Base-by-base conservation (phyloP, 495 filamentous ascomycete genomes). In the Entonaema liquescens region DNA sequence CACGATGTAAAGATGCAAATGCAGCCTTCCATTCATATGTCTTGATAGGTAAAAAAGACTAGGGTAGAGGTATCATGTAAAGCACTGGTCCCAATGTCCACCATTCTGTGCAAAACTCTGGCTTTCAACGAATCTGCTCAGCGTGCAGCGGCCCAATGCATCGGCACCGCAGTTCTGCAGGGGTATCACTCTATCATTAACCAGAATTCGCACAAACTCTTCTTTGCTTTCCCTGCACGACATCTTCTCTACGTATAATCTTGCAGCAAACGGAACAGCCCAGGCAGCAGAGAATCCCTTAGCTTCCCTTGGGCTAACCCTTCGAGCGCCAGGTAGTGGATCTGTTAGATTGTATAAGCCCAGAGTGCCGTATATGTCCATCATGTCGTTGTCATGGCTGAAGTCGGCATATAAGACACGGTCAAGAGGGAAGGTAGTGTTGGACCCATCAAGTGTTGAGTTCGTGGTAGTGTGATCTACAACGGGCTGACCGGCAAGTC, bases 241-340 rank as follows among this genome's bases (percentile, higher is more conserved):
- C 91, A 96, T 91, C 84, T 93, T 92, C 86, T 97, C 93, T 54
- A 97, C 83, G 75, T 93, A 95, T 59, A 90, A 84, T 47, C 93
- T 82, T 4, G 86, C 89, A 0, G 83, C 92, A 78, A 97, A 96
- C 5, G 93, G 91, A 56, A 95, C 93, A 23, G 87, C 87, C 91
- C 91, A 93, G 12, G 87, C 80, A 0, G 91, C 87, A 23, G 88
- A 86, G 74, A 87, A 93, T 53, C 92, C 89, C 36, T 78, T 72
- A 42, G 64, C 64, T 38, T 81, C 62, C 38, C 82, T 76, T 7
- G 86, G 81, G 47, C 80, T 76, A 7, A 70, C 42, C 29, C 80
- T 73, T 25, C 80, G 80, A 67, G 84, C 72, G 19, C 86, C 72
- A 15, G 83, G 78, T 5, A 85, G 83, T 36, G 79, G 82, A 6